Base-by-base conservation (phyloP, 2,329 filamentous ascomycete species). In the Trichophyton schoenleinii region DNA sequence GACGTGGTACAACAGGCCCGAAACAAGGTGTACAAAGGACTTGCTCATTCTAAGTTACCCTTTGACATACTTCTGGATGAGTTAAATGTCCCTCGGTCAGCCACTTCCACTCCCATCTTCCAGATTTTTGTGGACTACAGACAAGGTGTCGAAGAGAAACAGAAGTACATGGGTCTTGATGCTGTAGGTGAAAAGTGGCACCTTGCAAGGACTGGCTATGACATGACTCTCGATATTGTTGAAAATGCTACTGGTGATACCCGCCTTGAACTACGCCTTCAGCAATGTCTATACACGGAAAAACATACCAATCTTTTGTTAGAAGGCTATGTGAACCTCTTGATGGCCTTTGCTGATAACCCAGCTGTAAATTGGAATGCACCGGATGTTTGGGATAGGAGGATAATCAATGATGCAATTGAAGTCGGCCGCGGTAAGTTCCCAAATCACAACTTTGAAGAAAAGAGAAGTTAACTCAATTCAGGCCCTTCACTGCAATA, bases 111-210 rank as follows among this genome's bases (percentile, higher is more conserved):
- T 36, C 80, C 81, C 0, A 41, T 83, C 0, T 82, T 82, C 70
- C 81, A 83, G 65, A 73, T 69, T 0, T 74, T 77, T 20, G 64
- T 81, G 44, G 74, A 82, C 67, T 81, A 81, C 65, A 71, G 77
- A 4, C 72, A 72, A 28, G 46, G 46, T 6, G 22, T 52, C 52
- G 63, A 69, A 64, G 38, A 5, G 25, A 57, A 28, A 42, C n/a
- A 57, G 1, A 34, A 55, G 44, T 42, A 41, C 52, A 34, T 31
- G 22, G 28, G 18, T 34, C 7, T 38, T 25, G 44, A 34, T n/a
- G 11, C 46, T 52, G 22, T 52, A 5, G 46, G 46, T 6, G 46
- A 52, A 7, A 52, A 52, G 25, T 61, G 52, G 34, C 46, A 48
- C 2, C 60, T 63, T 36, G 70, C 68, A 11, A 62, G 63, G 5